Conservation (phyloP, 139 green algal species). For the Asterochloris sp. region DNA sequence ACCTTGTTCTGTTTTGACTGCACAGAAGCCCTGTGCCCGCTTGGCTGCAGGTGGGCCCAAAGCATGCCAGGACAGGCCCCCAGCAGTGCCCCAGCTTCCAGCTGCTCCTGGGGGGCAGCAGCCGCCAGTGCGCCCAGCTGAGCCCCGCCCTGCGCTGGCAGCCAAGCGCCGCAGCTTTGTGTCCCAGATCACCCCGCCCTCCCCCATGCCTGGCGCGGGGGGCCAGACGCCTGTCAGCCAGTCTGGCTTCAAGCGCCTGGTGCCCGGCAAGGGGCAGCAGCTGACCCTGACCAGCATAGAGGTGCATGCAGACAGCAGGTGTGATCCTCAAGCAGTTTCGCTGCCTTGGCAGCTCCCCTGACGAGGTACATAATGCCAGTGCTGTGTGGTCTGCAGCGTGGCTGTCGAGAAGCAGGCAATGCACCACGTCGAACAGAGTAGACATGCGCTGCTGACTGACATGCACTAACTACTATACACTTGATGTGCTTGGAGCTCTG, state of each 20-base stretch:
- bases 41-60: no score
- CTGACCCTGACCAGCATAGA: slow-evolving; percentile 76
- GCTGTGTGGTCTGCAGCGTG: neutral
- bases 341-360: neutral
- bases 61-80: no score
- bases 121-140: no score
- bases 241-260: slow-evolving; percentile 62
- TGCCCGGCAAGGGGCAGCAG: slow-evolving; percentile 63
- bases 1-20: no score
- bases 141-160: no score
- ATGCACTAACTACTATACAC: neutral
- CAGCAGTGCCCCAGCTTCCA: no score
- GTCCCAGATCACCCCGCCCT: slow-evolving; percentile 40
- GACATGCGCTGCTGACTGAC: neutral
- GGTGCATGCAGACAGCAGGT: slow-evolving; percentile 69
- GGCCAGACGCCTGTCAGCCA: slow-evolving; percentile 69
- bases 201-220: slow-evolving; percentile 6
- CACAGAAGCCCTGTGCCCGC: no score
- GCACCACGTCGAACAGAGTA: neutral
- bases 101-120: no score
- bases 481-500: neutral
- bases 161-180: neutral
- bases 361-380: neutral
- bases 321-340: no score
- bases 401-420: neutral